Evolutionary conservation across 2,329 filamentous ascomycete species (phyloP), one percentile per base, ranked within the genome.

Genomic region (Fusarium sp.): DNA sequence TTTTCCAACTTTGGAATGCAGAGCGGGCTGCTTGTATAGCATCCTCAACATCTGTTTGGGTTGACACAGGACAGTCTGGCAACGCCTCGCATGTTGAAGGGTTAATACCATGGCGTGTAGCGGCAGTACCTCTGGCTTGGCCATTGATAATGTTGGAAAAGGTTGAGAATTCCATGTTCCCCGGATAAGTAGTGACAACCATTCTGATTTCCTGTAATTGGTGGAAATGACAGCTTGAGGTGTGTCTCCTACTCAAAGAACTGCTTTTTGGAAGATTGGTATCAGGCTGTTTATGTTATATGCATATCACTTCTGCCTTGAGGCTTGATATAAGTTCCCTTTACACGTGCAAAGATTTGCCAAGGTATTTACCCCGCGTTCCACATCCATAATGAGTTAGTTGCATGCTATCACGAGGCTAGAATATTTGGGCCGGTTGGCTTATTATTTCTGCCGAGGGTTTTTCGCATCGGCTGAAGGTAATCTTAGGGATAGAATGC

Each of bases 81-180:
- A 61, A n/a, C n/a, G 36, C 22, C 31, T 61, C 36, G 12, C 28
- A 11, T 9, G 58, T 55, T 26, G 58, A 61, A 26, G 58, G 58
- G 15, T 61, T 61, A 9, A 61, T 10, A 7, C 58, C 47, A 35
- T 55, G 28, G 5, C 58, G 47, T 22, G 58, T 61, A 4, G 11
- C 11, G 3, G 22, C 6, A 7, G 58, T 61, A 20, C n/a, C n/a
- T 12, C 28, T 35, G 36, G 9, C 2, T 35, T 55, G 36, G 18
- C 58, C 36, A 35, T 61, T 42, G 36, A 61, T 61, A 13, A 61
- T 61, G 6, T 55, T 61, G 17, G 58, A 61, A 26, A 60, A 61
- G 48, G 36, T 61, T 10, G 47, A 55, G 47, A 61, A 61, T n/a
- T 61, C 18, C 17, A 61, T 26, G 7, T 9, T 55, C 2, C 20